phyloP scores from a whole-genome alignment of 73 alveolate species.

The Paramecium bursaria region DNA sequence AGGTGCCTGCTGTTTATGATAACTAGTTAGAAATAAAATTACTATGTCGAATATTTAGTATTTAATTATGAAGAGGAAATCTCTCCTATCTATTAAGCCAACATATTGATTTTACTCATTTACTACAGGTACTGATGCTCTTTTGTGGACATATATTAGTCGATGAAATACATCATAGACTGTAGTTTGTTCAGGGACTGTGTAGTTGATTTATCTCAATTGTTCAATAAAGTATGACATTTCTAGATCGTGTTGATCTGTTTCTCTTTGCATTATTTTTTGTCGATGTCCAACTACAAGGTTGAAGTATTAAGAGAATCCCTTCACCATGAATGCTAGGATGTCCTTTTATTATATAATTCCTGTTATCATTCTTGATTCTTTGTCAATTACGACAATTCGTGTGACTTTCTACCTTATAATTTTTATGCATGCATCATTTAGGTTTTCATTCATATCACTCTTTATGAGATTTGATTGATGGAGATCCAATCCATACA shows the following conservation, averaged over 20 bases:
- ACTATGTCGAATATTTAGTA: constrained; percentile 58
- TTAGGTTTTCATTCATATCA: constrained; percentile 13
- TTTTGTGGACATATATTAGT: constrained; percentile 9
- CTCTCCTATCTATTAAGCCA: constrained; percentile 58
- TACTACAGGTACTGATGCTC: constrained; percentile 20
- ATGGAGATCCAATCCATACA: constrained; percentile 33
- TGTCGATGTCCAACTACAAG: not conserved
- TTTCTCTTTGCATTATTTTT: not conserved
- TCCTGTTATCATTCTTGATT: constrained; percentile 33
- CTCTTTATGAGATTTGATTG: not conserved
- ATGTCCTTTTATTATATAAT: constrained; percentile 41
- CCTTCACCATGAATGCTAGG: constrained; percentile 22
- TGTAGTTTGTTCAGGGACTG: not conserved
- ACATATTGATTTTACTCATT: constrained; percentile 17
- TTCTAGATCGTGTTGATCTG: constrained; percentile 35
- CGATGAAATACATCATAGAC: constrained; percentile 44
- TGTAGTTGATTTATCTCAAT: not conserved
- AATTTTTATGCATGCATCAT: constrained; percentile 12
- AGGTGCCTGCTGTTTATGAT: constrained; percentile 6
- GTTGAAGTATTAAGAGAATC: constrained; percentile 33
- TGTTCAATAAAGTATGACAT: constrained; percentile 15
- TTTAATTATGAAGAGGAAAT: constrained; percentile 37
- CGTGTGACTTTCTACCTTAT: constrained; percentile 21
- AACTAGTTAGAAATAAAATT: not conserved
- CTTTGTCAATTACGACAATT: constrained; percentile 29